Percentiles rank a stretch among this genome's conserved stretches.
These are phyloP conservation scores for Canavalia ensiformis DNA, from an alignment of 306 rosid species.

Conservation along the genomic window DNA sequence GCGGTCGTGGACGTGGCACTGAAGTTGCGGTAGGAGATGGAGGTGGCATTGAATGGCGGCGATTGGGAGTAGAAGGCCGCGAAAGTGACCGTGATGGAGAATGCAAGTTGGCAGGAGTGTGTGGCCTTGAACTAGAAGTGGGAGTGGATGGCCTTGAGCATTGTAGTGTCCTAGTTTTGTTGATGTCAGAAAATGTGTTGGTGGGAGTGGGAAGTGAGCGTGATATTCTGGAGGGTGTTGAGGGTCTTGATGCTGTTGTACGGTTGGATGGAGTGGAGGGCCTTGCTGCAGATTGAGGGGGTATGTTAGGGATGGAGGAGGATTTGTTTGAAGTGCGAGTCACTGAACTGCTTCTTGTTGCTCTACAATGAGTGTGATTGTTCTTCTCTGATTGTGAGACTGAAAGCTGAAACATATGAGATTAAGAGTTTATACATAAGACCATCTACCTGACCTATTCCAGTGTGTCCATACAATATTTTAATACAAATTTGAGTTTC, in stretches of 20 bases:
- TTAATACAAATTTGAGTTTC: neutral
- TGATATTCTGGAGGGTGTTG: constrained; percentile 75
- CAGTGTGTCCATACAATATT: neutral
- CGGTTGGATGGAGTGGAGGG: constrained; percentile 79
- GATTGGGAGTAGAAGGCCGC: constrained; percentile 71
- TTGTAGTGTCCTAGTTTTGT: constrained; percentile 58
- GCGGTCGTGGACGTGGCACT: constrained; percentile 46
- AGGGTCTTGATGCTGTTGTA: constrained; percentile 61
- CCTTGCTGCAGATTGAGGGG: constrained; percentile 64
- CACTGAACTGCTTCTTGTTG: constrained; percentile 55
- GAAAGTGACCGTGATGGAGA: constrained; percentile 66
- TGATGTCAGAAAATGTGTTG: constrained; percentile 58
- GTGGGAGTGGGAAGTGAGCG: constrained; percentile 50
- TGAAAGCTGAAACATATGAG: constrained; percentile 66
- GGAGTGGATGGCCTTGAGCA: constrained; percentile 82
- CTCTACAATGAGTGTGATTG: constrained; percentile 62
- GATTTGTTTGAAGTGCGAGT: constrained; percentile 76
- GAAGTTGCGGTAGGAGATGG: constrained; percentile 43
- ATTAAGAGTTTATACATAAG: constrained; percentile 19
- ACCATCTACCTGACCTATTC: neutral
- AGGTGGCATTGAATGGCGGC: constrained; percentile 62
- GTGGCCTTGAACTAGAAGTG: constrained; percentile 64
- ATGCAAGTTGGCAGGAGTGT: constrained; percentile 68
- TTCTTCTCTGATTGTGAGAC: constrained; percentile 69
- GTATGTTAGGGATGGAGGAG: constrained; percentile 72